Base-by-base conservation (phyloP, 805 yeast genomes). In the Candida stauntonica region DNA sequence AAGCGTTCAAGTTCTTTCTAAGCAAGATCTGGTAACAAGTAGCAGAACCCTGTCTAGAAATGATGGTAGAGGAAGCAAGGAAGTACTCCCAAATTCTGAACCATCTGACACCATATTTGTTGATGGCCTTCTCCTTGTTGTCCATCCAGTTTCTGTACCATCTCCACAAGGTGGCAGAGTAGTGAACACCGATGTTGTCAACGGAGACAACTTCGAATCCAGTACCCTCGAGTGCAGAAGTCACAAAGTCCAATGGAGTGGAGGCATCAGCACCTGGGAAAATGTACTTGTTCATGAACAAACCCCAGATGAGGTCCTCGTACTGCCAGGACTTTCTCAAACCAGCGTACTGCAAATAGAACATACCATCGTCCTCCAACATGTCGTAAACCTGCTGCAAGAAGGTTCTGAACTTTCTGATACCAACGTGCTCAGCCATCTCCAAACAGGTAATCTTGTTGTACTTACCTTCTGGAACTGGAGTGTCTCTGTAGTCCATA, bases 231-330 rank as follows among this genome's bases (percentile, higher is more conserved):
- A 87, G 75, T 46, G 75, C 68, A 46, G 82, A 75, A 44, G 80
- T 70, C 47, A 86, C 91, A 57, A 85, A 88, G 44, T 86, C 86
- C 52, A 88, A 74, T 27, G 96, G 96, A 41, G 96, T 88, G 6
- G 95, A 86, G 33, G 96, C 96, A 67, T 87, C 96, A 36, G 96
- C 96, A 66, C 96, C 96, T 31, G 96, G 96, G 86, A 87, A 87
- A 60, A 87, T 82, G 66, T 86, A 87, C 72, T 86, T 87, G 78
- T 88, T 87, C 96, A 87, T 88, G 66, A 87, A 87, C 61, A 88
- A 71, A 54, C 96, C 96, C 96, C 96, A 87, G 64, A 79, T 72
- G 57, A 87, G 73, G 63, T 87, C 96, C 68, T 87, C 96, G 65
- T 86, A 87, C 68, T 87, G 96, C 96, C 96, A 87, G 42, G 75